These are phyloP conservation scores for Arabidopsis lyrata DNA, from an alignment of 441 rosid species.

Conservation along the genomic window DNA sequence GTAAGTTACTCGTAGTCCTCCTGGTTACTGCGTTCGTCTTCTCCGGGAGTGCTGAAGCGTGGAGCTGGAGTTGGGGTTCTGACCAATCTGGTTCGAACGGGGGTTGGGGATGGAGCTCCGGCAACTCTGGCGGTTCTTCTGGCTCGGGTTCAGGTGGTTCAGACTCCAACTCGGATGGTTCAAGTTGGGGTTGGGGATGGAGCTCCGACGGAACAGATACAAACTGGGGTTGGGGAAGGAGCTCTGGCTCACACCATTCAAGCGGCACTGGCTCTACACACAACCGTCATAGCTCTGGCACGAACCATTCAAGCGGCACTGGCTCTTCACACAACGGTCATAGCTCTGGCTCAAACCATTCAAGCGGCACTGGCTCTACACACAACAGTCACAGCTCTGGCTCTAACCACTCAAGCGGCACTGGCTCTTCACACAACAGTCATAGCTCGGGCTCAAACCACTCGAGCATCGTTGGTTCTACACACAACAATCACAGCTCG, in stretches of 20 bases:
- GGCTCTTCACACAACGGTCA: constrained; percentile 4
- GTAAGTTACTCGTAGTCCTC: constrained; percentile 18
- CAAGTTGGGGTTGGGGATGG: constrained; percentile 40
- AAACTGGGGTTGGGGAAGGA: constrained; percentile 40
- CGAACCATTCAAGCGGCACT: neutral
- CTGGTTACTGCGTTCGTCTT: constrained; percentile 21
- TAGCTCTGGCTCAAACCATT: neutral
- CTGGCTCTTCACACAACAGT: no score
- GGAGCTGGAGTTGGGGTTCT: constrained; percentile 38
- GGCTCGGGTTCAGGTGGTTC: constrained; percentile 25
- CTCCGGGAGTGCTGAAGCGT: constrained; percentile 26
- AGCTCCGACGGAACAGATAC: constrained; percentile 31
- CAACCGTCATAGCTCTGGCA: neutral
- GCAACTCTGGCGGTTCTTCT: constrained; percentile 25
- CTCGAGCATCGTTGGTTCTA: no score
- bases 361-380: neutral
- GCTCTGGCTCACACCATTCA: constrained; percentile 13
- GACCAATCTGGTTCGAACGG: constrained; percentile 29
- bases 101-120: constrained; percentile 40
- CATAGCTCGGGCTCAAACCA: no score
- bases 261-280: neutral
- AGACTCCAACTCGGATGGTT: constrained; percentile 27
- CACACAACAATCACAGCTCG: no score
- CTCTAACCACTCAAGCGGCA: no score
- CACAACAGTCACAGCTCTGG: neutral